These are phyloP conservation scores for Didymella exigua DNA, from an alignment of 2,329 filamentous ascomycete species.

Conservation along the genomic window DNA sequence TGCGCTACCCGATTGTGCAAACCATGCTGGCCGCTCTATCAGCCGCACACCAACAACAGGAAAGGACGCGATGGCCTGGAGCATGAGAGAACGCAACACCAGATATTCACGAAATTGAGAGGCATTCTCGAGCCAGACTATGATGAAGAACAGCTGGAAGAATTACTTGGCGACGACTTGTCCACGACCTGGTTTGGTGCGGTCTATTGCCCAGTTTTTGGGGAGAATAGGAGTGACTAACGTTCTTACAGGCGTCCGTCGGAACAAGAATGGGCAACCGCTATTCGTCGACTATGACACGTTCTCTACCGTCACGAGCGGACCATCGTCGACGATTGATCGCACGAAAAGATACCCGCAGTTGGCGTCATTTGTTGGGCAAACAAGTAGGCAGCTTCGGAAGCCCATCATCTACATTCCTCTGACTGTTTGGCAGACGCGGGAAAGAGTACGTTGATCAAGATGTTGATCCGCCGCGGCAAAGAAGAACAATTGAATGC, in stretches of 20 bases:
- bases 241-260: neutral
- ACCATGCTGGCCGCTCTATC: neutral
- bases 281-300: neutral
- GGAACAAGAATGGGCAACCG: neutral
- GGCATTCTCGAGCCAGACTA: neutral
- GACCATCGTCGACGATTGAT: neutral
- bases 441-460: slow-evolving; percentile 59
- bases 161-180: neutral
- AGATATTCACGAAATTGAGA: neutral
- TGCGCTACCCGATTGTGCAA: neutral
- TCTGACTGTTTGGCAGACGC: slow-evolving; percentile 43
- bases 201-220: neutral
- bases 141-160: neutral
- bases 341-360: neutral
- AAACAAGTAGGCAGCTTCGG: neutral
- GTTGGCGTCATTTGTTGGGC: neutral
- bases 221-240: neutral
- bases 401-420: neutral
- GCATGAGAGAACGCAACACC: neutral
- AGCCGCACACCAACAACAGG: neutral
- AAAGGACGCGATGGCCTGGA: neutral
- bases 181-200: neutral
- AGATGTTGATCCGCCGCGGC: slow-evolving; percentile 51
- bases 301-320: neutral
- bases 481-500: neutral